Evolutionary conservation across 345 rosid genomes (phyloP).

Genomic region (Gossypioides kirkii): DNA sequence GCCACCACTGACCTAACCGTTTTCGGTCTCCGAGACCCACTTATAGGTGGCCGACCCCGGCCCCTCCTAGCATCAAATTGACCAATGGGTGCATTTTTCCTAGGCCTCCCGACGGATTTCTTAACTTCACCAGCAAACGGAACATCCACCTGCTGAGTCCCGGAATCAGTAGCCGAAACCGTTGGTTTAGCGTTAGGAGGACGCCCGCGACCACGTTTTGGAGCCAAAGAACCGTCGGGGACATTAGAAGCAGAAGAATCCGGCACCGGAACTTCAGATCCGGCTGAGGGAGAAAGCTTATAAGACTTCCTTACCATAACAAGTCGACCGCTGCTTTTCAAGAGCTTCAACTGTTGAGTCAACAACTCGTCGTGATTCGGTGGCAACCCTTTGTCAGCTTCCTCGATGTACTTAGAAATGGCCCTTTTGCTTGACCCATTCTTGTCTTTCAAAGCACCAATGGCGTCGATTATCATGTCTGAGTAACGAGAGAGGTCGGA

Average conservation of each 20-base stretch:
- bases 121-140: not conserved
- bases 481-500: constrained; percentile 23
- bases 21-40: constrained; percentile 36
- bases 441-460: constrained; percentile 54
- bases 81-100: constrained; percentile 22
- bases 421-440: constrained; percentile 77
- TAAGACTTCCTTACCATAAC: constrained; percentile 61
- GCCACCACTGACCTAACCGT: constrained; percentile 16
- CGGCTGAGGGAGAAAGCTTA: constrained; percentile 26
- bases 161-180: not conserved
- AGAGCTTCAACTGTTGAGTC: constrained; percentile 48
- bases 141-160: not conserved
- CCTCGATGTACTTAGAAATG: constrained; percentile 58
- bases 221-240: constrained; percentile 21
- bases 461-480: constrained; percentile 60
- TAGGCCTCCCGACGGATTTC: constrained; percentile 46
- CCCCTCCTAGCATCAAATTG: not conserved
- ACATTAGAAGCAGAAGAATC: constrained; percentile 11
- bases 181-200: constrained; percentile 44
- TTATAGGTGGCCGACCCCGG: constrained; percentile 39
- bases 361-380: constrained; percentile 44
- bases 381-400: constrained; percentile 35
- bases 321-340: constrained; percentile 48
- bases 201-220: constrained; percentile 55
- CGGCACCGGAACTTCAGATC: constrained; percentile 28